Evolutionary conservation across 2,329 filamentous ascomycete genomes (phyloP).

Genomic region (Amauroascus niger): DNA sequence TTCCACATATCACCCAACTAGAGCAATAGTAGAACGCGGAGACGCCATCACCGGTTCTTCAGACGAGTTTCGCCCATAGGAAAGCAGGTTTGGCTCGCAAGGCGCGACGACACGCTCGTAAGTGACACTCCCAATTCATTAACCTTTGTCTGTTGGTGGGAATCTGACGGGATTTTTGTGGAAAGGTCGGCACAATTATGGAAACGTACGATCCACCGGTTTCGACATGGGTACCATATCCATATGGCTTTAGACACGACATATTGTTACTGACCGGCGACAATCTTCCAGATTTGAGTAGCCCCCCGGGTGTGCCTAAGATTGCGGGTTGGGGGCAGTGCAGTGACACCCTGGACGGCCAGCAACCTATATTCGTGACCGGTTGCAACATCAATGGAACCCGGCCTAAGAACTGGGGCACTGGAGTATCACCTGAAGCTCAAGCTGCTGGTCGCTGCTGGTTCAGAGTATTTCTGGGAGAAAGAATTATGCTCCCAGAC

Average conservation of each 20-base stretch:
- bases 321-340: slow-evolving; percentile 9
- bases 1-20: not conserved
- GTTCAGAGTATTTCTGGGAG: slow-evolving; percentile 14
- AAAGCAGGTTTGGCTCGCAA: not conserved
- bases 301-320: not conserved
- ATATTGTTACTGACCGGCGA: slow-evolving; percentile 10
- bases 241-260: slow-evolving; percentile 11
- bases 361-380: slow-evolving; percentile 10
- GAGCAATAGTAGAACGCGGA: not conserved
- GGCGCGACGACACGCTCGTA: slow-evolving; percentile 1
- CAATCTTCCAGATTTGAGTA: not conserved
- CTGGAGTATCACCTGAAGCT: not conserved
- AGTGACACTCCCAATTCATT: slow-evolving; percentile 1
- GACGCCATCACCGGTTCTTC: not conserved
- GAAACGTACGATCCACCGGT: slow-evolving; percentile 10
- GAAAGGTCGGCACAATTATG: slow-evolving; percentile 8
- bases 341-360: slow-evolving; percentile 11
- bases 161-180: not conserved
- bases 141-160: not conserved
- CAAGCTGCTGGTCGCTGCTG: slow-evolving; percentile 6
- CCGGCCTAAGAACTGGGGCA: not conserved
- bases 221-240: slow-evolving; percentile 7
- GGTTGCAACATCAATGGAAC: not conserved
- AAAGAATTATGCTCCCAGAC: not conserved
- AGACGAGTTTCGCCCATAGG: not conserved